Evolutionary conservation across 345 rosid species (phyloP), one percentile per base, ranked within the genome.

Genomic region (Linum tenue): DNA sequence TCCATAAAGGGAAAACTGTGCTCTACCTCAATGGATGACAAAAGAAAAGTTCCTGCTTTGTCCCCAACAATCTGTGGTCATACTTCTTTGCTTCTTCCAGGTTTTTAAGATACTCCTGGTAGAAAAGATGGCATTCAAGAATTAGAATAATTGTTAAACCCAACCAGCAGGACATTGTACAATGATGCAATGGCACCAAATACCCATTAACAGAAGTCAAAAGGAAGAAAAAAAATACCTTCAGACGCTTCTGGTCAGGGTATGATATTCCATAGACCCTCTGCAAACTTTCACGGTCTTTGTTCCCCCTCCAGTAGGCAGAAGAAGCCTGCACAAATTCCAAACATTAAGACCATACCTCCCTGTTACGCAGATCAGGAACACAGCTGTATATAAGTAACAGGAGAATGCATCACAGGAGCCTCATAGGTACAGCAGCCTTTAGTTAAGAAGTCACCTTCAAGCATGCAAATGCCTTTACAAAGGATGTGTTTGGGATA

Each of bases 181-280:
- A 22, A 22, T 22, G 31, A 22, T 22, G 31, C 31, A 22, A 22
- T 22, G 31, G 31, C 31, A 22, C 31, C 31, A 22, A 22, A 22
- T 22, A 22, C 31, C 31, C 31, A 22, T 22, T 12, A 35, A 57
- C 36, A 62, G 15, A 39, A 41, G 48, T 39, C 14, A 44, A 51
- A 61, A 63, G 42, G n/a, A 56, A 42, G 58, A 5, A 53, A 65
- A 57, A 70, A 65, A 55, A 65, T 57, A 89, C 99, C 95, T 87
- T 83, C 79, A 95, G 80, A 40, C 75, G 89, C 64, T 89, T 88
- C 74, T 85, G 82, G 70, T 95, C 99, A 12, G 97, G 96, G 81
- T 78, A 95, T 31, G 99, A 95, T 75, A 95, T 91, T 63, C 99
- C 97, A 81, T 95, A 95, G 43, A 95, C 99, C 79, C 99, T 88